Evolutionary conservation across 2,329 filamentous ascomycete species (phyloP).

Genomic region (Epichloe bromicola): DNA sequence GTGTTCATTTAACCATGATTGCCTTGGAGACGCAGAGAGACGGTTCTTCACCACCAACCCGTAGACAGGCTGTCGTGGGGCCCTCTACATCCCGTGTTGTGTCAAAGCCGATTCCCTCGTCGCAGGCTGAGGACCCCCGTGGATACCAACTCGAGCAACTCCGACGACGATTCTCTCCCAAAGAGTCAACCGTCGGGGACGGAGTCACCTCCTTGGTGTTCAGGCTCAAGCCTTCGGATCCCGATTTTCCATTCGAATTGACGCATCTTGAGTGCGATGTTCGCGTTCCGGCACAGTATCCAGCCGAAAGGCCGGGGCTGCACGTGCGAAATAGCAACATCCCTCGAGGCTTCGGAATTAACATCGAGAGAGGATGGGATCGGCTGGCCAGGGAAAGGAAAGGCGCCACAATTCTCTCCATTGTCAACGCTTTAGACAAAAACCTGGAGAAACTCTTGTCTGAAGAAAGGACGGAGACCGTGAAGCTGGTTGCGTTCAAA

Average conservation of each 20-base stretch:
- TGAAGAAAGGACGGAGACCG: conserved; percentile 56
- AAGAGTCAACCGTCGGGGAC: conserved; percentile 28
- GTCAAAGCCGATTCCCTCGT: conserved; percentile 50
- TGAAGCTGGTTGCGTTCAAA: conserved; percentile 52
- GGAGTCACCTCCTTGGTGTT: conserved; percentile 48
- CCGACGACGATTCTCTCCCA: conserved; percentile 48
- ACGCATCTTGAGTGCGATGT: conserved; percentile 55
- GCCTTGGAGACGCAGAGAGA: conserved; percentile 19
- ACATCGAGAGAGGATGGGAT: conserved; percentile 64
- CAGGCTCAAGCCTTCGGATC: conserved; percentile 59
- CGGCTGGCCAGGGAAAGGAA: conserved; percentile 43
- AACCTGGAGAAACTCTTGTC: conserved; percentile 58
- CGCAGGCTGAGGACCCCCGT: conserved; percentile 55
- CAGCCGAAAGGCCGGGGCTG: conserved; percentile 42
- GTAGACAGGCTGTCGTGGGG: conserved; percentile 34
- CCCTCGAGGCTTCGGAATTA: conserved; percentile 58
- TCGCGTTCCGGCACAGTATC: conserved; percentile 51
- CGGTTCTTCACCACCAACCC: conserved; percentile 18
- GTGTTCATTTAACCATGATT: conserved; percentile 20
- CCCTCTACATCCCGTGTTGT: conserved; percentile 38
- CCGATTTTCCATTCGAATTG: conserved; percentile 72
- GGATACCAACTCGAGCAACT: conserved; percentile 66
- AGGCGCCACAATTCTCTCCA: conserved; percentile 46
- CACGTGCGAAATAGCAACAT: conserved; percentile 56
- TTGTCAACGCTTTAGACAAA: conserved; percentile 59